Conservation (phyloP, 306 rosid genomes). For the Casuarina equisetifolia region DNA sequence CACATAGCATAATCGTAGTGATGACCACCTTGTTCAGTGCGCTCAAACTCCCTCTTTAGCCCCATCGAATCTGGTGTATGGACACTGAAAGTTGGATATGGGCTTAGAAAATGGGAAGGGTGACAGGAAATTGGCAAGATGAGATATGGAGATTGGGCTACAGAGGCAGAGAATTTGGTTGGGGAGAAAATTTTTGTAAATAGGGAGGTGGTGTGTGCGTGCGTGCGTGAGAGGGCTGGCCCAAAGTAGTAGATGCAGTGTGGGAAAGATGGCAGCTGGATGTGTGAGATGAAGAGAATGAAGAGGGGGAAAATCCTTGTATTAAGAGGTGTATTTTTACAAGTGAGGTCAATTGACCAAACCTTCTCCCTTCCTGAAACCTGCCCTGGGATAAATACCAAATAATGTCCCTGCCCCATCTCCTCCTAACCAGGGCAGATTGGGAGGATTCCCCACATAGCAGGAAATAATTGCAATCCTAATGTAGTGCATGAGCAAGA, state of each 20-base stretch:
- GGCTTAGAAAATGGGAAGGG: neutral
- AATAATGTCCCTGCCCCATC: neutral
- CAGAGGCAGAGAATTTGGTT: neutral
- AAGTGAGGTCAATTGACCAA: too few species aligned
- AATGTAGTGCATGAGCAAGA: slow-evolving; percentile 5
- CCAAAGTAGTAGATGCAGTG: neutral
- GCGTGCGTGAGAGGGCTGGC: neutral
- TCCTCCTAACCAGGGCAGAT: neutral
- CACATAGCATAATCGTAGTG: neutral
- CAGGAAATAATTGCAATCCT: neutral
- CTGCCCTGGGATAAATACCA: neutral
- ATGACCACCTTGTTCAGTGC: neutral
- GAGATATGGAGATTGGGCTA: neutral
- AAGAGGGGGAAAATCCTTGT: neutral
- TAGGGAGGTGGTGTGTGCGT: neutral
- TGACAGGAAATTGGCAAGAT: neutral
- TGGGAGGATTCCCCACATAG: neutral
- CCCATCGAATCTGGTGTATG: neutral
- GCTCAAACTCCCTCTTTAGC: neutral
- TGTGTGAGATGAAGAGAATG: neutral
- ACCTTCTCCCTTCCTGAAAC: neutral
- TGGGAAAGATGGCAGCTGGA: neutral
- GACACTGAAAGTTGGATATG: neutral
- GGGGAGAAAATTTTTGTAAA: neutral
- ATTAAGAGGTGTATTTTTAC: neutral